Base-by-base conservation (phyloP, 2,329 filamentous ascomycete species). In the Alternaria arbusti region DNA sequence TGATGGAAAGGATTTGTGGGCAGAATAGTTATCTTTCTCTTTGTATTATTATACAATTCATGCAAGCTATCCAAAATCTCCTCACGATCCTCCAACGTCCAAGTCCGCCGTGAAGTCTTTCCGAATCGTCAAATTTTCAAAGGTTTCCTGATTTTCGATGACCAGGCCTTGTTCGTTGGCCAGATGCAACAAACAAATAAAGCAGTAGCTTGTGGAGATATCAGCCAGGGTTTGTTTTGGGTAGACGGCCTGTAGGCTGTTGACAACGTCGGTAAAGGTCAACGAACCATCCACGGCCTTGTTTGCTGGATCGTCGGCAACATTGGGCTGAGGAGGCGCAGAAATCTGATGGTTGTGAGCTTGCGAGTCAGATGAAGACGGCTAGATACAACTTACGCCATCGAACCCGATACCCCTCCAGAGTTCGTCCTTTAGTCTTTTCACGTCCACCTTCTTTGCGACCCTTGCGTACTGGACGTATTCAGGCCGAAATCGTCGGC, bases 221-320 rank as follows among this genome's bases (percentile, higher is more conserved):
- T 99, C 96, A 64, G 91, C 89, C 89, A 99, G 92, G 64, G 89
- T 88, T 70, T 92, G 86, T 79, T 92, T 91, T 11, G 94, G 90
- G 75, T 99, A 99, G 8, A 97, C 93, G 5, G 86, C 82, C 77
- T 96, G 92, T 50, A 99, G 83, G 65, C 90, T 90, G 77, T 97
- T 96, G 89, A 99, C 96, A 63, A 99, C 90, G 20, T 91, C 85
- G 0, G 94, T 98, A 81, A 99, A 99, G 73, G 91, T 94, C 69
- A 97, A 86, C 4, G 85, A 79, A 66, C 82, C 82, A 57, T 84
- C 76, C 13, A 87, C 85, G 36, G 85, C 81, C 51, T 80, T 78
- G 57, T 73, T 74, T 50, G 73, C 74, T 52, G 74, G 73, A 69
- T 79, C 70, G 11, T 75, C 67, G 57, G 45, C 17, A 66, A 47